A percentile compares a stretch with the other conserved stretches of the same genome.
Evolutionary conservation across 2,329 filamentous ascomycete species (phyloP).

Genomic region (Lasiodiplodia theobromae): DNA sequence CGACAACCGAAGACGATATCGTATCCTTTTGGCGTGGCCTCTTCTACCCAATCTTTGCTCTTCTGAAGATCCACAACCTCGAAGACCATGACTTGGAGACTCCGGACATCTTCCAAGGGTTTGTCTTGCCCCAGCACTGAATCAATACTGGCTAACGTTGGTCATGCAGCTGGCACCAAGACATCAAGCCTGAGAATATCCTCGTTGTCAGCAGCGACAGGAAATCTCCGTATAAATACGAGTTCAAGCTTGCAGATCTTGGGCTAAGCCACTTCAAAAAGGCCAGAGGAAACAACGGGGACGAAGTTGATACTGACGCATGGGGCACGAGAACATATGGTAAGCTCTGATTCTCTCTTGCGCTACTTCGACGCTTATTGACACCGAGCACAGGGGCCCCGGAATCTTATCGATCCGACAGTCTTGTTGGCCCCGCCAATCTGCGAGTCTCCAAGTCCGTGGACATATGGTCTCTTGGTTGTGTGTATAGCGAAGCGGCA

Average conservation of each 20-base stretch:
- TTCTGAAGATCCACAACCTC: conserved; percentile 39
- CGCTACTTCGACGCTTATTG: neutral
- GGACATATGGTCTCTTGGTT: conserved; percentile 50
- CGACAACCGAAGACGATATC: conserved; percentile 36
- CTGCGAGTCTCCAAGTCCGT: conserved; percentile 39
- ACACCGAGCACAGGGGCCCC: conserved; percentile 32
- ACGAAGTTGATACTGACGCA: conserved; percentile 30
- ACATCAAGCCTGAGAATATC: conserved; percentile 55
- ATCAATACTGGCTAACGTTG: neutral
- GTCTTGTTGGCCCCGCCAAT: conserved; percentile 12
- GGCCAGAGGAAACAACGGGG: conserved; percentile 2
- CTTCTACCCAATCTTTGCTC: conserved; percentile 38
- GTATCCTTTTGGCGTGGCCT: conserved; percentile 43
- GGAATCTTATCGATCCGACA: conserved; percentile 33
- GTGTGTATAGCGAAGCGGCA: conserved; percentile 36
- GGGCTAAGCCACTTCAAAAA: conserved; percentile 43
- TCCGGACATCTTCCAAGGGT: neutral
- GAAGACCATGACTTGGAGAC: neutral
- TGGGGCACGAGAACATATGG: conserved; percentile 48
- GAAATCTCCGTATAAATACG: conserved; percentile 26
- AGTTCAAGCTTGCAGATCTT: conserved; percentile 51
- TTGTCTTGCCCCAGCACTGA: neutral
- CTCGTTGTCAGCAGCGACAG: conserved; percentile 38
- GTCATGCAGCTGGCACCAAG: conserved; percentile 47
- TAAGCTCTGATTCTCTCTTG: conserved; percentile 31